Evolutionary conservation across 257 asterid genomes (phyloP).

Genomic region (Buddleja alternifolia): DNA sequence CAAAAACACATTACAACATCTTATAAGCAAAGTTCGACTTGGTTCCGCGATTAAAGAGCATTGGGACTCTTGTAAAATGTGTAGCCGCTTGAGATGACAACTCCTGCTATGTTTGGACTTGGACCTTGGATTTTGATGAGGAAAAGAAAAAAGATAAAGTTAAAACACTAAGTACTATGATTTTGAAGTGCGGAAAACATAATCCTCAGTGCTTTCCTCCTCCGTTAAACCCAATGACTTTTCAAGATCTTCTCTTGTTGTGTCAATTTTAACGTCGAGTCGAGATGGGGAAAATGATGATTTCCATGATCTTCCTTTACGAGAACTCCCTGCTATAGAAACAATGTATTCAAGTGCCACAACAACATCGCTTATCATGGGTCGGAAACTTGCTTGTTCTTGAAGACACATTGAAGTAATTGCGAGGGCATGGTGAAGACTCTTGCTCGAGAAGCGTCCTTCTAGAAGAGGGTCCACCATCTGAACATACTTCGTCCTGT

Average conservation of each 20-base stretch:
- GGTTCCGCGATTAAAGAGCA: too few relatives aligned
- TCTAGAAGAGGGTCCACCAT: conserved; percentile 67
- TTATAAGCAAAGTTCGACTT: too few relatives aligned
- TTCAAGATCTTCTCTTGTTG: conserved; percentile 9
- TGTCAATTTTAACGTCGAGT: conserved; percentile 1
- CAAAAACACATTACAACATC: neutral
- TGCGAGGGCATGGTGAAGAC: conserved; percentile 62
- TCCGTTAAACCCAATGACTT: too few relatives aligned
- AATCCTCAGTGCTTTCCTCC: too few relatives aligned
- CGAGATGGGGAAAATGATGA: conserved; percentile 26
- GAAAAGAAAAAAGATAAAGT: too few relatives aligned
- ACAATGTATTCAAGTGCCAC: conserved; percentile 62
- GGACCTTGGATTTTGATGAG: too few relatives aligned
- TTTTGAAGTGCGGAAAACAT: too few relatives aligned
- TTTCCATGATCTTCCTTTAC: conserved; percentile 18
- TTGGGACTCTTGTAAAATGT: too few relatives aligned
- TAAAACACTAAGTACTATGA: too few relatives aligned
- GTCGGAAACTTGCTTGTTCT: conserved; percentile 64
- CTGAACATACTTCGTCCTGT: conserved; percentile 42
- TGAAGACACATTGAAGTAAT: conserved; percentile 74
- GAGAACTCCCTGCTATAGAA: conserved; percentile 44
- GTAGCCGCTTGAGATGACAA: too few relatives aligned
- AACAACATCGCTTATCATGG: conserved; percentile 55
- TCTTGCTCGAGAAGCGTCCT: conserved; percentile 48
- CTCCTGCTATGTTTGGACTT: too few relatives aligned